Evolutionary conservation across 805 yeast species (phyloP), one percentile per base, ranked within the genome.

Genomic region (Ogataea pilisensis): DNA sequence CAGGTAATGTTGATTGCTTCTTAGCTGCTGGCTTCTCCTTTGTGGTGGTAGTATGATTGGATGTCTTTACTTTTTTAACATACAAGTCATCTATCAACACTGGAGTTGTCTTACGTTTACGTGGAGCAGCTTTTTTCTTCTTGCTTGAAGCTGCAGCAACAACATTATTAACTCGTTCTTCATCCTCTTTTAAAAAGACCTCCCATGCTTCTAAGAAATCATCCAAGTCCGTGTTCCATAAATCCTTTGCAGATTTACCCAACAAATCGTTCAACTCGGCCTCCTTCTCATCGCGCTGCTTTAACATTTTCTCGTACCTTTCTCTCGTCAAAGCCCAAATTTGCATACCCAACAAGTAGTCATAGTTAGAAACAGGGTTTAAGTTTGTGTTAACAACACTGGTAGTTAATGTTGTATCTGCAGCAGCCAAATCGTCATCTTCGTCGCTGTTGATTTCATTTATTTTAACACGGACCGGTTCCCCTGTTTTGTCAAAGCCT

Each of bases 301-400:
- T 72, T 53, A 89, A 67, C 49, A 93, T 68, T 50, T 76, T 81
- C 54, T 87, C 90, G 58, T 90, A 93, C 53, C 93, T 76, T 64
- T 93, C 99, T 43, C 73, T 74, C 0, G 99, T 91, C 57, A 93
- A 76, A 29, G 96, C 84, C 93, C 96, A 88, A 49, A 93, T 81
- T 27, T 89, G 78, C 96, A 93, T 85, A 39, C 93, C 95, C 39
- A 93, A 70, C 48, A 93, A 70, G 53, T 93, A 93, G 55, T 93
- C 98, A 62, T 79, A 91, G 6, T 82, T 71, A 8, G 88, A 76
- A 38, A 73, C 72, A 13, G 76, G 65, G 19, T 79, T 82, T 37
- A 70, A 73, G 32, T 55, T 56, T 38, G 60, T 60, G 18, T 56
- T 56, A 19, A 61, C 59, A n/a, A 76, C 74, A 18, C 60, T 63